phyloP scores from a whole-genome alignment of 2,329 filamentous ascomycete species.

The Leptodontidium sp. region DNA sequence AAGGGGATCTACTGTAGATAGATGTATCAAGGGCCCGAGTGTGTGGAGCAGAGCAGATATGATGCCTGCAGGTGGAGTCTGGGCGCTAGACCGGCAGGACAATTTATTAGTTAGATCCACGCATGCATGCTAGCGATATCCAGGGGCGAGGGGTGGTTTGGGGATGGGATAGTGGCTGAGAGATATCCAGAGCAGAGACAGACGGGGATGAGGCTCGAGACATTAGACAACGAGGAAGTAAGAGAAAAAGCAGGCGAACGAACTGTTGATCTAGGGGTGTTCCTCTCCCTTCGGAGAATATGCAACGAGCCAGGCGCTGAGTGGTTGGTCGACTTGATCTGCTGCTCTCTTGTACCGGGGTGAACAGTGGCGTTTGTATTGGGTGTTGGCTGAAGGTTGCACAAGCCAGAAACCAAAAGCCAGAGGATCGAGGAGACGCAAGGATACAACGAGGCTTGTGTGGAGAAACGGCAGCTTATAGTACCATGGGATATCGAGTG shows the following conservation, averaged over 20 bases:
- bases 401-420: constrained; percentile 18
- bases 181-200: constrained; percentile 19
- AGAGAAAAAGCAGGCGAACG: constrained; percentile 19
- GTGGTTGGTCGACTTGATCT: constrained; percentile 36
- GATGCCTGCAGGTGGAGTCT: constrained; percentile 25
- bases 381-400: constrained; percentile 10
- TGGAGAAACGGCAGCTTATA: constrained; percentile 25
- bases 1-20: constrained; percentile 32
- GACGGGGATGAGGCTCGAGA: too few species aligned
- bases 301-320: constrained; percentile 21
- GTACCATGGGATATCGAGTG: constrained; percentile 17
- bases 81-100: constrained; percentile 30
- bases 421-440: constrained; percentile 12
- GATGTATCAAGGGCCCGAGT: constrained; percentile 39
- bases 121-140: constrained; percentile 31
- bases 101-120: constrained; percentile 30
- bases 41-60: constrained; percentile 29
- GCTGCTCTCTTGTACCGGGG: constrained; percentile 32
- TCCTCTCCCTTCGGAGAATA: constrained; percentile 27
- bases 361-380: constrained; percentile 19
- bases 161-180: constrained; percentile 25
- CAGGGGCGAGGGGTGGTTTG: constrained; percentile 6
- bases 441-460: constrained; percentile 19
- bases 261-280: constrained; percentile 30
- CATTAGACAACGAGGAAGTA: too few species aligned